Conservation (phyloP, 2,329 filamentous ascomycete genomes). For the Fusarium keratoplasticum region DNA sequence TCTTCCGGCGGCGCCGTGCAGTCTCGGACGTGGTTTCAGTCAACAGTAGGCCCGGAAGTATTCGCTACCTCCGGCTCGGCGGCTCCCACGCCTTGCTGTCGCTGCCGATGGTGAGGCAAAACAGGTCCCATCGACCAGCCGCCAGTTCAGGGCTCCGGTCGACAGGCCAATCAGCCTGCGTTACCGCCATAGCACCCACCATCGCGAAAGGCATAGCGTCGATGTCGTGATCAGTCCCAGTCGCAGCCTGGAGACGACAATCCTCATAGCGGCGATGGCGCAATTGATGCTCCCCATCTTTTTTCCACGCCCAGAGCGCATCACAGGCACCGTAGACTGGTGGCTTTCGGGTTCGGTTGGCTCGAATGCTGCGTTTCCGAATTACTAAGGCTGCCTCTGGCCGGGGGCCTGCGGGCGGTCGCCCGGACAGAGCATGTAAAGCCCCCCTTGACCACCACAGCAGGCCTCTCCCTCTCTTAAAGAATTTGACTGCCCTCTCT, state of each 20-base stretch:
- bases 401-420: slow-evolving; percentile 42
- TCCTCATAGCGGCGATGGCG: slow-evolving; percentile 52
- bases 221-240: slow-evolving; percentile 63
- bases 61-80: slow-evolving; percentile 44
- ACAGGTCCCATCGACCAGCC: slow-evolving; percentile 40
- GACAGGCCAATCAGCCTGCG: slow-evolving; percentile 51
- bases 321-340: slow-evolving; percentile 36
- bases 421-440: slow-evolving; percentile 44
- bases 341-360: slow-evolving; percentile 26
- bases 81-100: slow-evolving; percentile 35
- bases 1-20: slow-evolving; percentile 20
- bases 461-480: slow-evolving; percentile 37
- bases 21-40: slow-evolving; percentile 12
- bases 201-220: slow-evolving; percentile 63
- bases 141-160: slow-evolving; percentile 35
- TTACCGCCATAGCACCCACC: slow-evolving; percentile 37
- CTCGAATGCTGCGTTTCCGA: slow-evolving; percentile 34
- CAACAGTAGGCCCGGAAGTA: slow-evolving; percentile 15
- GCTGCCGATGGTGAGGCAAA: slow-evolving; percentile 38
- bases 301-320: slow-evolving; percentile 34
- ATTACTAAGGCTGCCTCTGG: slow-evolving; percentile 44
- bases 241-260: slow-evolving; percentile 45
- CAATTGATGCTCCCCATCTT: slow-evolving; percentile 49
- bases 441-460: slow-evolving; percentile 34
- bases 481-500: slow-evolving; percentile 43